Evolutionary conservation across 495 filamentous ascomycete genomes (phyloP).

Genomic region (Apodospora peruviana): DNA sequence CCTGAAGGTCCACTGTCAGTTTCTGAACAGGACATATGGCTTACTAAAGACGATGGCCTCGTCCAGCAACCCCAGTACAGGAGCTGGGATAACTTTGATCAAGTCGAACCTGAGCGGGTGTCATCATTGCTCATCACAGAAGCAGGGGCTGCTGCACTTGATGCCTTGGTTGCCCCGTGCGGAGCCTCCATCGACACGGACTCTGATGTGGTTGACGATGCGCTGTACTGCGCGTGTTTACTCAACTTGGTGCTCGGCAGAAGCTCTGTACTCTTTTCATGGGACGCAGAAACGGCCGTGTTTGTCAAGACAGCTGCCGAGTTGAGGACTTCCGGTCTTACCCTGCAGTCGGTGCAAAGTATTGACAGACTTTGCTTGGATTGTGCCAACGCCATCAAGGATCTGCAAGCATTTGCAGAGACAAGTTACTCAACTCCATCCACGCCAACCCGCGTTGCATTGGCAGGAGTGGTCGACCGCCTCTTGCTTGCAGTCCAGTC

Average conservation of each 20-base stretch:
- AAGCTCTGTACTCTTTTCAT: constrained; percentile 73
- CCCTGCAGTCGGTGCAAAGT: constrained; percentile 48
- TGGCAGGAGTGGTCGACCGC: constrained; percentile 54
- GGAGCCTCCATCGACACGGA: constrained; percentile 9
- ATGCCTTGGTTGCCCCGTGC: constrained; percentile 51
- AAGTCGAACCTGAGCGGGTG: constrained; percentile 18
- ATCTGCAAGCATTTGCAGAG: constrained; percentile 50
- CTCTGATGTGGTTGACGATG: constrained; percentile 32
- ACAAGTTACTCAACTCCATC: constrained; percentile 32
- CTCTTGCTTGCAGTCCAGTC: constrained; percentile 51
- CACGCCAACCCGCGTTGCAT: constrained; percentile 51
- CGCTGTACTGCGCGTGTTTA: constrained; percentile 56
- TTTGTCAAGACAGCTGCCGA: constrained; percentile 54
- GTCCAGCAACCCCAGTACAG: constrained; percentile 40
- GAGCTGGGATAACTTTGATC: constrained; percentile 71
- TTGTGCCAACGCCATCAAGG: constrained; percentile 53
- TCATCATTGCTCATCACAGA: constrained; percentile 66
- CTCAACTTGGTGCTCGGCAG: constrained; percentile 72
- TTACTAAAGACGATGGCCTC: constrained; percentile 23
- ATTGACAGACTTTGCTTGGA: constrained; percentile 53
- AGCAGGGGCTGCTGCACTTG: constrained; percentile 65
- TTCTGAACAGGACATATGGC: constrained; percentile 51
- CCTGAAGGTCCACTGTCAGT: not conserved
- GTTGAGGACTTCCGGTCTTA: constrained; percentile 66
- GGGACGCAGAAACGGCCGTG: constrained; percentile 47